phyloP scores from a whole-genome alignment of 345 rosid genomes.

The Moricandia arvensis region DNA sequence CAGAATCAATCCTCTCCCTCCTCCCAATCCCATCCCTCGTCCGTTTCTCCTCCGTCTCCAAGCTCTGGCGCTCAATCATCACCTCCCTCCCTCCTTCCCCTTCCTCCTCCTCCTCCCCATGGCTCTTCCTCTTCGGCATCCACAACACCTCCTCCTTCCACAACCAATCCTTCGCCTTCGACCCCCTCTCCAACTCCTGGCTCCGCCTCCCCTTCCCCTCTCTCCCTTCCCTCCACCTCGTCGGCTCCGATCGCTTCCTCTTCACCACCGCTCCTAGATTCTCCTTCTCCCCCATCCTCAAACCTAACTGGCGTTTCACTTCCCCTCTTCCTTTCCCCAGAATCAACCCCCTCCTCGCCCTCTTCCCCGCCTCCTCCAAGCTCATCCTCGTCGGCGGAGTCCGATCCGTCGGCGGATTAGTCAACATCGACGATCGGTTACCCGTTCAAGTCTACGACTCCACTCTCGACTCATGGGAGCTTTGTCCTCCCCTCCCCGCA shows the following conservation, averaged over 20 bases:
- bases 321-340: slow-evolving; percentile 56
- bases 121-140: slow-evolving; percentile 89
- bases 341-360: slow-evolving; percentile 62
- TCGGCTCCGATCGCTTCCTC: slow-evolving; percentile 63
- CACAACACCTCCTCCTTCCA: slow-evolving; percentile 76
- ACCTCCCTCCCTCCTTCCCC: slow-evolving; percentile 32
- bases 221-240: slow-evolving; percentile 32
- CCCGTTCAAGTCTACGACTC: slow-evolving; percentile 77
- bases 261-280: slow-evolving; percentile 68
- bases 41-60: slow-evolving; percentile 78
- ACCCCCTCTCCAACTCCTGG: slow-evolving; percentile 72
- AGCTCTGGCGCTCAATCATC: slow-evolving; percentile 57
- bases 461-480: slow-evolving; percentile 57
- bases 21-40: slow-evolving; percentile 76
- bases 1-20: slow-evolving; percentile 56
- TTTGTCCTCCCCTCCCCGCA: slow-evolving; percentile 69
- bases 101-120: slow-evolving; percentile 44
- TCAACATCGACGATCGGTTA: slow-evolving; percentile 70
- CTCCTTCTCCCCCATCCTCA: slow-evolving; percentile 59
- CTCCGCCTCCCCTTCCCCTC: slow-evolving; percentile 55
- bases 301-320: slow-evolving; percentile 49
- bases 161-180: slow-evolving; percentile 85
- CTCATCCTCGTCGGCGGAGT: slow-evolving; percentile 78
- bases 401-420: slow-evolving; percentile 62
- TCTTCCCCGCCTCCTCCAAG: slow-evolving; percentile 24